Evolutionary conservation across 306 rosid species (phyloP), one percentile per base, ranked within the genome.

Genomic region (Leucaena leucocephala): DNA sequence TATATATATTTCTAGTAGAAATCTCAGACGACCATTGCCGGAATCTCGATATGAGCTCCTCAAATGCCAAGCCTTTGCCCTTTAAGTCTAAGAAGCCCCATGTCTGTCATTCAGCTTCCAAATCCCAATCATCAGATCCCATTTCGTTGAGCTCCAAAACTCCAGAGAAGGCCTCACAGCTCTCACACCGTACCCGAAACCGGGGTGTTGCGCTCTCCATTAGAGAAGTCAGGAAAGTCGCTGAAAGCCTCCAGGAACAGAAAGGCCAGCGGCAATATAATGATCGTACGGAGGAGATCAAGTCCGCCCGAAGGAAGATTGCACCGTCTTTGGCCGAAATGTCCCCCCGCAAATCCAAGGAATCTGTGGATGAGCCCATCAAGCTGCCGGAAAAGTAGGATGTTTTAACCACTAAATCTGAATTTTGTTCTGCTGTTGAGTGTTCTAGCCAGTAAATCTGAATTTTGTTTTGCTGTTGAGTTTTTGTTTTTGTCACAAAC

Each of bases 351-450:
- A 81, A 83, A 76, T 57, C 81, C 17, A 84, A 81, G 76, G 50
- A 46, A 5, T 13, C 52, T 0, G 35, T 63, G 7, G 72, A 57
- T 22, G 76, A 45, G 4, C 39, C 80, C 2, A 4, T 10, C 8
- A 88, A 83, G 81, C 70, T 95, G 3, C 90, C 95, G 13, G 84
- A 86, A 14, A 95, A 81, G 95, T 92, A 82, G 17, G 33, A 3
- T 81, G 27, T 5, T 70, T 77, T 65, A 1, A 7, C 4, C 38
- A 68, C 14, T 68, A 27, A 44, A 45, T 44, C 57, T 45, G 38
- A 15, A 40, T 34, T 35, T 65, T 6, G 12, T 2, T 17, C 48
- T 75, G 12, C 34, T 13, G 40, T 61, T 61, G 36, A 15, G 42
- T 11, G 11, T 5, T 70, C 74, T 64, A 0, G 8, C 3, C 38